Conservation (phyloP, 139 green algal species). For the Limnomonas spitsbergensis region DNA sequence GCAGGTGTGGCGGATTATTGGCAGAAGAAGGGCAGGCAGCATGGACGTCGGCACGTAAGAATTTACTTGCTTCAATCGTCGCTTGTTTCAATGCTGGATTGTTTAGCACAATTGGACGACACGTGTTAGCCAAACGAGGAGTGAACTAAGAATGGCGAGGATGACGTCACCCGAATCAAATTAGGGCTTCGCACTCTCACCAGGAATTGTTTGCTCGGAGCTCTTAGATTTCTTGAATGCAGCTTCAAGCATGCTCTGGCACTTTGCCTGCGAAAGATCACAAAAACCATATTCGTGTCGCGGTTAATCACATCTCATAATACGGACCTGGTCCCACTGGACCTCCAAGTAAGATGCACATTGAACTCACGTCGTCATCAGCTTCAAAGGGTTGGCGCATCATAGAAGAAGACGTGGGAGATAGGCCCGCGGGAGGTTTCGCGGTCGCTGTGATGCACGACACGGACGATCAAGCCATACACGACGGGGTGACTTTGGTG, state of each 20-base stretch:
- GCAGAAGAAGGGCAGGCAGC: no score
- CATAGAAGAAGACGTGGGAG: not conserved
- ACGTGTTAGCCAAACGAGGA: no score
- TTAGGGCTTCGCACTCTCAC: no score
- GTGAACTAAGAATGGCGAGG: no score
- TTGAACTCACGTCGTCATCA: not conserved
- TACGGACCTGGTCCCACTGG: not conserved
- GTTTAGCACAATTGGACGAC: not conserved
- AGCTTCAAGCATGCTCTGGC: constrained; percentile 11
- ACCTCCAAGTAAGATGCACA: not conserved
- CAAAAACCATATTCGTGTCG: not conserved
- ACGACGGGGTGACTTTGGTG: not conserved
- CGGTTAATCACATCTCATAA: not conserved
- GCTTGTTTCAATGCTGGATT: not conserved
- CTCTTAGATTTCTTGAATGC: not conserved
- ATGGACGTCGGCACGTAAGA: no score
- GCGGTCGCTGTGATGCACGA: not conserved
- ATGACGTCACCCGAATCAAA: no score
- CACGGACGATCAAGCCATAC: not conserved
- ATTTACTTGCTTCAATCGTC: not conserved
- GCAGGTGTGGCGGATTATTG: no score
- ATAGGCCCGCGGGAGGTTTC: not conserved
- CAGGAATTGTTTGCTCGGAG: not conserved
- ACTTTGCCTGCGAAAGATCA: not conserved
- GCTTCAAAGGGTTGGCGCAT: not conserved